A percentile compares a stretch with the other conserved stretches of the same genome.
Conservation (phyloP, 306 rosid genomes). For the Acacia crassicarpa region DNA sequence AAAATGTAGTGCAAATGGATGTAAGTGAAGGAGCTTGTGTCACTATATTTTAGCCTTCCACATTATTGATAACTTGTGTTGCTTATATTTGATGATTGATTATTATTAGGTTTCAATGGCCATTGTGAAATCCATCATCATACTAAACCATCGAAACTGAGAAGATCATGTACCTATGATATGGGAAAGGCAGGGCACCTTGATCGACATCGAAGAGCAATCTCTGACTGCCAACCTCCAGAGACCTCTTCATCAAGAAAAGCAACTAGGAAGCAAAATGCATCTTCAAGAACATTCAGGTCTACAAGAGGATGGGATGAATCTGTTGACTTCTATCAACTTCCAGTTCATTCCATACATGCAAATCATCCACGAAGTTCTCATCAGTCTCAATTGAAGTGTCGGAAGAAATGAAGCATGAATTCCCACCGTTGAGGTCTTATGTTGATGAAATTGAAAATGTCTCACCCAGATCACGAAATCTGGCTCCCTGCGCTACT, state of each 20-base stretch:
- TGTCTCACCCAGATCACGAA: constrained; percentile 29
- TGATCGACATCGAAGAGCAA: constrained; percentile 28
- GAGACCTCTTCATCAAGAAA: constrained; percentile 29
- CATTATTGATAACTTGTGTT: constrained; percentile 16
- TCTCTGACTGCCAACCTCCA: constrained; percentile 24
- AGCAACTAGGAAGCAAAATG: constrained; percentile 34
- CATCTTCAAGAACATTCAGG: constrained; percentile 34
- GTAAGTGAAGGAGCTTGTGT: constrained; percentile 28
- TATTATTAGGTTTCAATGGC: constrained; percentile 38
- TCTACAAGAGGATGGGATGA: constrained; percentile 30
- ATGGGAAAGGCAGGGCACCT: constrained; percentile 33
- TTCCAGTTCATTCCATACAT: constrained; percentile 32
- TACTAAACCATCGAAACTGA: constrained; percentile 34
- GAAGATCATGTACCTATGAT: constrained; percentile 27
- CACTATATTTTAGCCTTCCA: constrained; percentile 16
- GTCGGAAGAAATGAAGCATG: constrained; percentile 39
- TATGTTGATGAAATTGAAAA: constrained; percentile 15
- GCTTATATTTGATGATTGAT: background rate
- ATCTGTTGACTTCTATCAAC: constrained; percentile 29
- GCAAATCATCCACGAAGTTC: constrained; percentile 22
- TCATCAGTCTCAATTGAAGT: constrained; percentile 34
- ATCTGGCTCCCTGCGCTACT: constrained; percentile 3
- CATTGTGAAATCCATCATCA: constrained; percentile 36
- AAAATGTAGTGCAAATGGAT: constrained; percentile 41
- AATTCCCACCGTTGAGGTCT: constrained; percentile 35